These are phyloP conservation scores for Gnomoniopsis sp. DNA, from an alignment of 2,329 filamentous ascomycete species.

Conservation along the genomic window DNA sequence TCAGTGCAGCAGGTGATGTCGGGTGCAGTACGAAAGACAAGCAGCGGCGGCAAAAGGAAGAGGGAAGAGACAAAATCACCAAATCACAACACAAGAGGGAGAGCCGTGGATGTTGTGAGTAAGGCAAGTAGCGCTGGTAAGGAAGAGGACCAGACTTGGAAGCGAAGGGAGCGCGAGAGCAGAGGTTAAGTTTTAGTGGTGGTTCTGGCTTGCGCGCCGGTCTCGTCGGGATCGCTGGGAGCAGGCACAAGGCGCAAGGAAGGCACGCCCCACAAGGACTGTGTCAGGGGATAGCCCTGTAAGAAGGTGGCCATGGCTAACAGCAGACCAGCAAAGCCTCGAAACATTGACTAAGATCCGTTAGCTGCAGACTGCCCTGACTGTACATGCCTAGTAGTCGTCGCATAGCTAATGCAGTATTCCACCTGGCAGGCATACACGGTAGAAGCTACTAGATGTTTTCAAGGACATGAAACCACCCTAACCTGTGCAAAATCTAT, in stretches of 20 bases:
- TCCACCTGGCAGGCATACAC: no score
- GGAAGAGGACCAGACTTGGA: not conserved
- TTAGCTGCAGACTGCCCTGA: not conserved
- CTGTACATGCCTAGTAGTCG: no score
- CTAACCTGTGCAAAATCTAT: no score
- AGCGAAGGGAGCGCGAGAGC: slow-evolving; percentile 2
- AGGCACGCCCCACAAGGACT: not conserved
- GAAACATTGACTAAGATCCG: not conserved
- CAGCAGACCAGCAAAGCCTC: not conserved
- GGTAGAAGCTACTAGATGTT: no score
- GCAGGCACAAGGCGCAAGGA: not conserved
- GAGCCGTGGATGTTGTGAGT: slow-evolving; percentile 6
- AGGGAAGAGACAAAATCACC: slow-evolving; percentile 1
- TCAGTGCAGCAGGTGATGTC: no score
- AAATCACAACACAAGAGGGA: slow-evolving; percentile 12
- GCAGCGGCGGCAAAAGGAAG: not conserved
- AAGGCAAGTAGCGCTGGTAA: not conserved
- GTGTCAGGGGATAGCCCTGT: not conserved
- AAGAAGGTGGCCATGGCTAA: not conserved
- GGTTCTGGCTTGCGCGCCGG: not conserved
- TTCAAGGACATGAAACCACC: no score
- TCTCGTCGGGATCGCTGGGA: not conserved
- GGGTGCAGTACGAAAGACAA: no score
- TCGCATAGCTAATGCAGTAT: no score
- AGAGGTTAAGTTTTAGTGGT: not conserved